A percentile compares a stretch with the other conserved stretches of the same genome.
phyloP scores from a whole-genome alignment of 139 green algal species.

The Volvox reticuliferus region DNA sequence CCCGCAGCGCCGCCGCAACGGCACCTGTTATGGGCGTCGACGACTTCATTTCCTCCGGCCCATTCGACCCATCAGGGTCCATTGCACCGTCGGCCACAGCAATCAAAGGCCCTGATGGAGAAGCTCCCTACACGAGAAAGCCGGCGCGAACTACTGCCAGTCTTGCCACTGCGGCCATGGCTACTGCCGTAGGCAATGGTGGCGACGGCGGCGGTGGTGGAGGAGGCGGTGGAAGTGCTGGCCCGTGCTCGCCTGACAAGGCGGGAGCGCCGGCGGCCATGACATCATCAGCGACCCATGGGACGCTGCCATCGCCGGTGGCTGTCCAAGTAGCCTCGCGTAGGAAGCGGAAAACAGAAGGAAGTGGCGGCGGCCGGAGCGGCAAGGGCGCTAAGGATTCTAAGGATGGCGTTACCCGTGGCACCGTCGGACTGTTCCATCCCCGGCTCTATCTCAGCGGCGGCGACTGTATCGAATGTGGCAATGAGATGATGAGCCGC shows the following conservation, averaged over 20 bases:
- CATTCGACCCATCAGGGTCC: too few relatives aligned
- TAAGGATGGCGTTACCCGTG: not conserved
- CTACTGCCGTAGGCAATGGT: not conserved
- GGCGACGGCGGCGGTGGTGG: too few relatives aligned
- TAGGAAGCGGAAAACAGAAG: not conserved
- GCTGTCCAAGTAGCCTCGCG: not conserved
- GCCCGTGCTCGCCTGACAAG: not conserved
- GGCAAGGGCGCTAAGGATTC: not conserved
- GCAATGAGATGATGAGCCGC: slow-evolving; percentile 14
- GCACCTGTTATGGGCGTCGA: too few relatives aligned
- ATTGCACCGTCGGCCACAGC: too few relatives aligned
- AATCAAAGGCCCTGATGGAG: too few relatives aligned
- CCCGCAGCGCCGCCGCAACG: too few relatives aligned
- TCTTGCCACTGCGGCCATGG: not conserved
- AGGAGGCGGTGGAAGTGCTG: too few relatives aligned
- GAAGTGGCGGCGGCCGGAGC: too few relatives aligned
- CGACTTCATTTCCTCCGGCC: too few relatives aligned
- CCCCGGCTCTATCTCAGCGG: slow-evolving; percentile 9
- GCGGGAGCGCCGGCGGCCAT: not conserved
- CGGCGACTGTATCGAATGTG: slow-evolving; percentile 26
- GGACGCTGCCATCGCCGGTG: slow-evolving; percentile 14
- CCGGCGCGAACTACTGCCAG: too few relatives aligned
- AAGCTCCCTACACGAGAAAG: too few relatives aligned
- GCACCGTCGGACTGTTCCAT: slow-evolving; percentile 21
- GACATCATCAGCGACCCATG: too few relatives aligned